Evolutionary conservation across 495 filamentous ascomycete species (phyloP), one percentile per base, ranked within the genome.

Genomic region (Pseudoneurospora amorphoporcata): DNA sequence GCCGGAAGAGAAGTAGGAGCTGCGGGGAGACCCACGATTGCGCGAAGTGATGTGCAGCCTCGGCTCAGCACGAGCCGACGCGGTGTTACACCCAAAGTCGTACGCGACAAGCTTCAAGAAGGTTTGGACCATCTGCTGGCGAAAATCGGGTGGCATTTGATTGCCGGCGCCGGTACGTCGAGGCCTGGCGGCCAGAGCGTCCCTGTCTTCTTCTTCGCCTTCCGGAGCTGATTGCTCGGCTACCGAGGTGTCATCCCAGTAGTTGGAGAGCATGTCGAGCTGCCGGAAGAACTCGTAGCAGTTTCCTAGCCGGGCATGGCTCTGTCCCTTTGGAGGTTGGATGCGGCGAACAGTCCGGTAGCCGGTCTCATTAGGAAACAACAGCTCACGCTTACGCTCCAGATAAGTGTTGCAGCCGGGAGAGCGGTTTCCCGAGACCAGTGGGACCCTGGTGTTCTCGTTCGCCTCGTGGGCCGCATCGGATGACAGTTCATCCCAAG

Each of bases 71-170:
- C 89, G 85, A 6, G 92, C 87, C 16, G 88, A 82, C 0, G 86
- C 82, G 47, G 92, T 86, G 69, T 91, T 91, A 81, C 92, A 94
- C 32, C 89, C 89, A 78, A 94, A 95, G 41, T 91, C 88, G 87
- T 92, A 96, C 8, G 90, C 87, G 1, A 91, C 87, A 58, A 92
- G 87, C 82, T 97, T 94, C 39, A 95, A 80, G 72, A 97, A 92
- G 16, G 88, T 86, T 9, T 88, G 84, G 39, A 96, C 80, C 16
- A 90, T 85, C 40, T 91, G 89, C 43, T 92, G 87, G 38, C 93
- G 92, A 74, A 88, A 88, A 58, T 91, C 89, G 23, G 90, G 83
- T 3, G 94, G 94, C 89, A 96, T 94, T 72, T 92, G 88, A 10
- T 82, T 75, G 23, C 93, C 92, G 19, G 88, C 81, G 8, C 85